Base-by-base conservation (phyloP, 495 filamentous ascomycete species). In the Aspergillus cavernicola region DNA sequence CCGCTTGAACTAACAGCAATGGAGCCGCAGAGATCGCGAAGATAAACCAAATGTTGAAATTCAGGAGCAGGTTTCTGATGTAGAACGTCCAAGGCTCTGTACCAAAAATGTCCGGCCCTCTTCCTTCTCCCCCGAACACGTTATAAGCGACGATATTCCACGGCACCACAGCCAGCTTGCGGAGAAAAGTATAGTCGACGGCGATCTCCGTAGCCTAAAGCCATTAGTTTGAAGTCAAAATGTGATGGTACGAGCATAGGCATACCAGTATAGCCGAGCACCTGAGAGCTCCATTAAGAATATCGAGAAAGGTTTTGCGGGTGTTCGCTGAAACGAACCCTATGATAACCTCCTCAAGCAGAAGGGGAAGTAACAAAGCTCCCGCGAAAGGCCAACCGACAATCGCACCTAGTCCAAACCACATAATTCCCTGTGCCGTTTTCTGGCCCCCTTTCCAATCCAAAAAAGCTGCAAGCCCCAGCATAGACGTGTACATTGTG, bases 31-130 rank as follows among this genome's bases (percentile, higher is more conserved):
- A 61, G n/a, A 96, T 65, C 10, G 93, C 92, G 9, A 97, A 77
- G 11, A 90, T 58, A 58, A 96, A 92, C 87, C 92, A 96, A 36
- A 92, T 65, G 59, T 96, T 96, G 80, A 97, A 97, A 73, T 99
- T 99, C 52, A 99, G 75, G 20, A 87, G 69, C 15, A 97, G 79
- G 62, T 99, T 99, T 59, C 85, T 85, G 56, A 96, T 74, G 67
- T 99, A 99, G 68, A 97, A 99, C 35, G 88, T 84, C 95, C 93
- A 97, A 26, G 92, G 90, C 63, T 99, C 95, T 16, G 89, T 95
- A 22, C 95, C 95, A 64, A 96, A 99, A 49, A 99, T 93, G 44
- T 93, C 80, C 1, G 95, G 95, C 0, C 95, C 95, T 64, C 78
- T 79, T 36, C 83, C 85, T 6, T 84, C 74, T 2, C 80, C 84